Conservation (phyloP, 208 protist species). For the Acanthamoeba sp. region DNA sequence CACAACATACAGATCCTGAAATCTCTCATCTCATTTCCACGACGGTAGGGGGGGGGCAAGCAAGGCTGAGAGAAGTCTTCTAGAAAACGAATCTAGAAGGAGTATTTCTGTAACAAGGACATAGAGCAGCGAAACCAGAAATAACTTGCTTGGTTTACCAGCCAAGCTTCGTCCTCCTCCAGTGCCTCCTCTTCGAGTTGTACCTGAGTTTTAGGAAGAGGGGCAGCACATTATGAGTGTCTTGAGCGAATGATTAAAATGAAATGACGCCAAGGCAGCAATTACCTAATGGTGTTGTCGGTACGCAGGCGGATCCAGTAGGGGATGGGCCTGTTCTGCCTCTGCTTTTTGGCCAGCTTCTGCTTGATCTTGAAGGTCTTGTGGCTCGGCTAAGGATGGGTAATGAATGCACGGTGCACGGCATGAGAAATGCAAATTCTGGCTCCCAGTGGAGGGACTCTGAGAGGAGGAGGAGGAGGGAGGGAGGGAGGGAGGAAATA, state of each 20-base stretch:
- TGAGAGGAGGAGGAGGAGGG: slow-evolving; percentile 33
- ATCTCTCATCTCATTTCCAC: neutral
- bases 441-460: neutral
- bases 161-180: slow-evolving; percentile 88
- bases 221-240: no score
- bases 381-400: slow-evolving; percentile 86
- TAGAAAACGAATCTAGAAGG: neutral
- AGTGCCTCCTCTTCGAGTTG: slow-evolving; percentile 89
- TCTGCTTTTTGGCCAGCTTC: slow-evolving; percentile 90
- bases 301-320: slow-evolving; percentile 93
- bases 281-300: slow-evolving; percentile 91
- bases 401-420: slow-evolving; percentile 29
- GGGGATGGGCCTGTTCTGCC: slow-evolving; percentile 92
- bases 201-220: slow-evolving; percentile 78
- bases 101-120: slow-evolving; percentile 37
- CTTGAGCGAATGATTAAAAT: no score
- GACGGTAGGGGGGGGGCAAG: no score
- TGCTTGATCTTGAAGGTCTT: slow-evolving; percentile 90
- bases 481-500: neutral
- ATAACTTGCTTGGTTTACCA: slow-evolving; percentile 82
- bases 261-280: neutral
- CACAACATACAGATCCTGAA: neutral
- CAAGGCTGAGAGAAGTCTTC: no score
- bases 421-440: slow-evolving; percentile 24
- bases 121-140: slow-evolving; percentile 7